Conservation (phyloP, 73 alveolate genomes). For the Paramecium tetraurelia region DNA sequence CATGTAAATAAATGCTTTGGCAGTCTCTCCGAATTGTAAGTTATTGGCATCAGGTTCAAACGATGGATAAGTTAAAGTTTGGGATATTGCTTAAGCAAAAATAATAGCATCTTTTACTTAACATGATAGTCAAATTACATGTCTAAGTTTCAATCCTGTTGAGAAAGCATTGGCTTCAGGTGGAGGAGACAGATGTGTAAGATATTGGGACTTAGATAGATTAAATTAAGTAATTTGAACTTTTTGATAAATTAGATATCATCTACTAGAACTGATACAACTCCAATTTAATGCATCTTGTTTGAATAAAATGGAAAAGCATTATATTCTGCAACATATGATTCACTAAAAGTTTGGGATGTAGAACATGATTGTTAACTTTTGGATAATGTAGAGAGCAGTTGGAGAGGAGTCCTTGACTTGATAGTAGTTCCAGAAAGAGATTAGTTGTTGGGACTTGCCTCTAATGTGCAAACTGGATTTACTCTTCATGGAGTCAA, state of each 20-base stretch:
- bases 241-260: not conserved
- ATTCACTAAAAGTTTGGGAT: slow-evolving; percentile 60
- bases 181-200: slow-evolving; percentile 62
- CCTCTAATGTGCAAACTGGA: not conserved
- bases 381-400: slow-evolving; percentile 57
- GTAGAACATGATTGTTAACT: slow-evolving; percentile 41
- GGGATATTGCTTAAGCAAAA: slow-evolving; percentile 49
- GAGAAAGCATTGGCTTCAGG: slow-evolving; percentile 62
- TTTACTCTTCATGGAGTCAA: not conserved
- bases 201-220: slow-evolving; percentile 58
- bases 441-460: slow-evolving; percentile 25
- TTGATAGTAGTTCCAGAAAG: not conserved
- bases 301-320: slow-evolving; percentile 32
- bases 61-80: slow-evolving; percentile 54
- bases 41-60: slow-evolving; percentile 56
- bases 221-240: not conserved
- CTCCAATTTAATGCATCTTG: not conserved
- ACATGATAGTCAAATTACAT: slow-evolving; percentile 52
- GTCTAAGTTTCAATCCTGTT: slow-evolving; percentile 54
- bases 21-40: slow-evolving; percentile 56
- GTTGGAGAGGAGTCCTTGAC: slow-evolving; percentile 61
- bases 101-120: slow-evolving; percentile 11
- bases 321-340: slow-evolving; percentile 56
- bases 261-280: slow-evolving; percentile 46
- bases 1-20: slow-evolving; percentile 54